These are phyloP conservation scores for Melaleuca quinquenervia DNA, from an alignment of 345 rosid species.

Conservation along the genomic window DNA sequence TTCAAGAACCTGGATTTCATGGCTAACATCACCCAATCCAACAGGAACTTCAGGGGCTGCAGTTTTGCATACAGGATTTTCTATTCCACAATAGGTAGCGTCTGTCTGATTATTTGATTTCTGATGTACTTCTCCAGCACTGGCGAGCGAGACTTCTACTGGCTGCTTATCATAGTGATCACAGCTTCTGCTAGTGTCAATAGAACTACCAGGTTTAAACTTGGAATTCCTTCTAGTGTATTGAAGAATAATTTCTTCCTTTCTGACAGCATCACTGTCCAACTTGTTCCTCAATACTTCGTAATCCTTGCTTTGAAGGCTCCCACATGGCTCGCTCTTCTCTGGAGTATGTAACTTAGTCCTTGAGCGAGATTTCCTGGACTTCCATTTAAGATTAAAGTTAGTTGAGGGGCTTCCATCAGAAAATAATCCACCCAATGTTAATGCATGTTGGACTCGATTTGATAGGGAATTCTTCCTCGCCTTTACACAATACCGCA, in stretches of 20 bases:
- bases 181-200: slow-evolving; percentile 7
- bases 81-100: neutral
- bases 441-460: slow-evolving; percentile 72
- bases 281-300: slow-evolving; percentile 11
- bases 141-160: slow-evolving; percentile 15
- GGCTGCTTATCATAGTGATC: slow-evolving; percentile 2
- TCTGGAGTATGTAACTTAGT: slow-evolving; percentile 22
- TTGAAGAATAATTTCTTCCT: slow-evolving; percentile 51
- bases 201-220: slow-evolving; percentile 29
- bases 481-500: slow-evolving; percentile 62
- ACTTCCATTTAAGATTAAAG: slow-evolving; percentile 55
- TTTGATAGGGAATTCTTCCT: slow-evolving; percentile 55
- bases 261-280: slow-evolving; percentile 13
- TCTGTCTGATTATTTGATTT: slow-evolving; percentile 1
- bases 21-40: slow-evolving; percentile 6
- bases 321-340: slow-evolving; percentile 17
- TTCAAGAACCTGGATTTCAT: slow-evolving; percentile 24
- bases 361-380: slow-evolving; percentile 70
- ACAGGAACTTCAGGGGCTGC: slow-evolving; percentile 5
- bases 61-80: neutral
- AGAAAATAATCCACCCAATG: slow-evolving; percentile 63
- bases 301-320: slow-evolving; percentile 17
- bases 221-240: slow-evolving; percentile 70
- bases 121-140: slow-evolving; percentile 2
- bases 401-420: slow-evolving; percentile 25